Evolutionary conservation across 148 eudicot species (phyloP), one percentile per base, ranked within the genome.

Genomic region (Euryodendron excelsum): DNA sequence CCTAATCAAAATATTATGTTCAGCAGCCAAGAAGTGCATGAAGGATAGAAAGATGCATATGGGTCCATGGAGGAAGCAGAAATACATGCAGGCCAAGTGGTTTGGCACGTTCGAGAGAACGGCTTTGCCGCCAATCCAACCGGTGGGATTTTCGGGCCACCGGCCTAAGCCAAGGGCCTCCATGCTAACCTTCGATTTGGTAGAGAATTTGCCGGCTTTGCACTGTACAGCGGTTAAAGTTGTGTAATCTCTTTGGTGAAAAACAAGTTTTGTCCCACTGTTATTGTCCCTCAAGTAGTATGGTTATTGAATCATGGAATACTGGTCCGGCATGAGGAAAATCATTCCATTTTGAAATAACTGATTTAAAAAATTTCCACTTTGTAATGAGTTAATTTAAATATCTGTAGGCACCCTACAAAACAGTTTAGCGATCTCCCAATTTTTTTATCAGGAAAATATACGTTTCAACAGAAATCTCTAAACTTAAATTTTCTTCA

Each of bases 41-140:
- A 73, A 72, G 67, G 80, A 82, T n/a, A 82, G 47, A n/a, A 79
- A 65, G 47, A 85, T 85, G 82, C 87, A 85, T 33, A 64, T 82
- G 75, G 87, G 78, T 13, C 87, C 87, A 4, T 85, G 87, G 87
- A 82, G 87, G 82, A 85, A 82, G 79, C 53, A 76, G 33, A 82
- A 85, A 33, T 80, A 80, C 73, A 77, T 78, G 78, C 78, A 73
- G 34, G 83, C 86, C 15, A 83, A 83, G 65, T 83, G 86, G 86
- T n/a, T 79, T 1, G 83, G 83, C 13, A 34, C 60, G 9, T 44
- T 44, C 25, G 63, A 78, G 56, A 39, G 37, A 25, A 28, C 64
- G 21, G 18, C 62, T 7, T 28, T 34, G 30, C 28, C 52, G 0
- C 78, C 74, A 3, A 60, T 62, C 6, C 25, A 11, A 70, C 30